Evolutionary conservation across 768 basidiomycete species (phyloP).

Genomic region (Suillus tomentosus): DNA sequence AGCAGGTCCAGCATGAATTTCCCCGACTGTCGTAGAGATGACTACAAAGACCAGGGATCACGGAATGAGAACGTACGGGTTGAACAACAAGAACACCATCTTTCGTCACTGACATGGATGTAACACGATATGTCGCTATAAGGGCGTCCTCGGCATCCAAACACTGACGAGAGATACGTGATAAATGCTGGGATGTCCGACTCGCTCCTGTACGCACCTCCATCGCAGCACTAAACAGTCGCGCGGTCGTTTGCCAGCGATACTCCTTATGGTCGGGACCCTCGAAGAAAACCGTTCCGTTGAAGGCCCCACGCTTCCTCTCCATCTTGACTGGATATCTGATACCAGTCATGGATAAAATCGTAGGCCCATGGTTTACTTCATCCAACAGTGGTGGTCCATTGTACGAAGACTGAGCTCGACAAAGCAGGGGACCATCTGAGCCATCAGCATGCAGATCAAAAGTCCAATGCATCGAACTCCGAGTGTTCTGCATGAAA

Average conservation of each 20-base stretch:
- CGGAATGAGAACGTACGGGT: constrained; percentile 22
- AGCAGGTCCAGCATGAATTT: constrained; percentile 30
- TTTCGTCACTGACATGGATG: constrained; percentile 26
- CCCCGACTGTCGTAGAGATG: constrained; percentile 19
- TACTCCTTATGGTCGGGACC: constrained; percentile 27
- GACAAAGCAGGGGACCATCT: constrained; percentile 24
- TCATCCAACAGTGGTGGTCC: constrained; percentile 19
- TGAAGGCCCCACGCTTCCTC: constrained; percentile 10
- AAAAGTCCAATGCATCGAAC: constrained; percentile 25
- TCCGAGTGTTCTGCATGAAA: constrained; percentile 24
- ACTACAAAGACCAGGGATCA: not conserved
- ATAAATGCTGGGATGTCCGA: constrained; percentile 1
- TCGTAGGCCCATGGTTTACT: constrained; percentile 13
- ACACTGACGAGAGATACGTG: constrained; percentile 17
- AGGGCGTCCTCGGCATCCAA: constrained; percentile 20
- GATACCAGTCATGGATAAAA: constrained; percentile 22
- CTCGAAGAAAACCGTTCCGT: constrained; percentile 24
- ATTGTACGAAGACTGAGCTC: constrained; percentile 24
- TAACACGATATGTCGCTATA: constrained; percentile 31
- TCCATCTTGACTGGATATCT: constrained; percentile 15
- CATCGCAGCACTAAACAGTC: constrained; percentile 26
- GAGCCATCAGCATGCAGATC: constrained; percentile 22
- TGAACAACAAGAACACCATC: constrained; percentile 31
- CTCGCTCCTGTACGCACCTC: constrained; percentile 17
- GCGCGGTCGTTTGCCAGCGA: constrained; percentile 20